phyloP scores from a whole-genome alignment of 768 basidiomycete species.

The Boletus rufocinnamomeus region DNA sequence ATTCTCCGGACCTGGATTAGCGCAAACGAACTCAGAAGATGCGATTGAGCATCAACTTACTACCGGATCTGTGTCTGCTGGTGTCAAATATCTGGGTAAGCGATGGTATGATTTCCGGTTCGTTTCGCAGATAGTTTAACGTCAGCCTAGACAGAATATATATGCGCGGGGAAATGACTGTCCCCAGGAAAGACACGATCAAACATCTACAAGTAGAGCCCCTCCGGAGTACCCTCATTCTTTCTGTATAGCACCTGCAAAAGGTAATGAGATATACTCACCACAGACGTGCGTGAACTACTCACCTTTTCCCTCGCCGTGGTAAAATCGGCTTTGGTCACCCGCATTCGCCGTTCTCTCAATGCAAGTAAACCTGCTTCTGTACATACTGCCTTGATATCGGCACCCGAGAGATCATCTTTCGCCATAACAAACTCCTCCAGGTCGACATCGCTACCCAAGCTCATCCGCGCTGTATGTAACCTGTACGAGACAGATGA shows the following conservation, averaged over 20 bases:
- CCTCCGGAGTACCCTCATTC: constrained; percentile 95
- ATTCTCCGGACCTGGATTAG: not conserved
- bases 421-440: constrained; percentile 96
- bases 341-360: constrained; percentile 92
- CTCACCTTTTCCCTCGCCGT: constrained; percentile 90
- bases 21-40: not conserved
- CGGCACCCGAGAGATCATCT: constrained; percentile 95
- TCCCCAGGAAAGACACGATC: constrained; percentile 8
- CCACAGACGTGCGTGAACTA: constrained; percentile 1
- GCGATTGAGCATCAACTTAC: not conserved
- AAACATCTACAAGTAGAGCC: constrained; percentile 67
- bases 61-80: not conserved
- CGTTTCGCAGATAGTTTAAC: not conserved
- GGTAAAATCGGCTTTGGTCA: constrained; percentile 89
- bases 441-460: constrained; percentile 84
- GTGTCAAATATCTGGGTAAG: not conserved
- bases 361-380: constrained; percentile 97
- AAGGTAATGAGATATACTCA: constrained; percentile 14
- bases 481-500: constrained; percentile 46
- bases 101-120: not conserved
- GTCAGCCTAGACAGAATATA: not conserved
- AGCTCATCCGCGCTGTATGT: constrained; percentile 94
- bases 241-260: constrained; percentile 85
- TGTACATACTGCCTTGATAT: constrained; percentile 99
- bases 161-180: not conserved